A percentile compares a stretch with the other conserved stretches of the same genome.
phyloP scores from a whole-genome alignment of 2,329 filamentous ascomycete species.

The Achaetomium macrosporum region DNA sequence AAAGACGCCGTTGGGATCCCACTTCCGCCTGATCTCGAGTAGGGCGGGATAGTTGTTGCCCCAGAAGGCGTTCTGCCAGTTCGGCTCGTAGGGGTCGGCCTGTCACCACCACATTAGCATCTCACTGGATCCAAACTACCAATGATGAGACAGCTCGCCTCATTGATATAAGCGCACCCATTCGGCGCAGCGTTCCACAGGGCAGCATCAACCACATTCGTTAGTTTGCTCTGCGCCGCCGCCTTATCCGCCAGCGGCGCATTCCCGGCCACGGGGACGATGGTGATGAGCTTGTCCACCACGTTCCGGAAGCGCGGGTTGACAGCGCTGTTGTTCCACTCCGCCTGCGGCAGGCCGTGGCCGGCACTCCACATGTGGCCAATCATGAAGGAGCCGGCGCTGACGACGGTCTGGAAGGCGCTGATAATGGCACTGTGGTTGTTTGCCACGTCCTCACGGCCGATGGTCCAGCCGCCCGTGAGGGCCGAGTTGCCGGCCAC shows the following conservation, averaged over 20 bases:
- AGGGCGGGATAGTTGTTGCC: conserved; percentile 34
- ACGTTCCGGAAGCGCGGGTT: conserved; percentile 35
- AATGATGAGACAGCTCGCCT: conserved; percentile 25
- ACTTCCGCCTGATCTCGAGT: conserved; percentile 37
- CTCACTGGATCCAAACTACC: not conserved
- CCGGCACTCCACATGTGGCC: conserved; percentile 37
- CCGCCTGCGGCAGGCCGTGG: conserved; percentile 24
- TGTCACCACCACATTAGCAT: conserved; percentile 10
- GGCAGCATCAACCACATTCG: conserved; percentile 32
- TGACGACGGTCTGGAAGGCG: conserved; percentile 31
- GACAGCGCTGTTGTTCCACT: conserved; percentile 34
- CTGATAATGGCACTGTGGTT: conserved; percentile 33
- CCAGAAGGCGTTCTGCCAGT: conserved; percentile 37
- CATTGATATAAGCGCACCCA: conserved; percentile 41
- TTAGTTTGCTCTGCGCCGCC: conserved; percentile 35
- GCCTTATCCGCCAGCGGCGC: conserved; percentile 39
- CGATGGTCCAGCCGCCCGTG: conserved; percentile 36
- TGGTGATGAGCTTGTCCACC: conserved; percentile 33
- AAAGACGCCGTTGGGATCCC: conserved; percentile 38
- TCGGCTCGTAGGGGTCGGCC: conserved; percentile 28
- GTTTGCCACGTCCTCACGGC: conserved; percentile 31
- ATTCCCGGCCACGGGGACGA: conserved; percentile 30
- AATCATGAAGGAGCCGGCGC: conserved; percentile 31
- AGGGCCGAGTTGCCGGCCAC: conserved; percentile 30
- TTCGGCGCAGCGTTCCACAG: conserved; percentile 34